phyloP scores from a whole-genome alignment of 208 protist species.

The Trypanosomatidae sp. region DNA sequence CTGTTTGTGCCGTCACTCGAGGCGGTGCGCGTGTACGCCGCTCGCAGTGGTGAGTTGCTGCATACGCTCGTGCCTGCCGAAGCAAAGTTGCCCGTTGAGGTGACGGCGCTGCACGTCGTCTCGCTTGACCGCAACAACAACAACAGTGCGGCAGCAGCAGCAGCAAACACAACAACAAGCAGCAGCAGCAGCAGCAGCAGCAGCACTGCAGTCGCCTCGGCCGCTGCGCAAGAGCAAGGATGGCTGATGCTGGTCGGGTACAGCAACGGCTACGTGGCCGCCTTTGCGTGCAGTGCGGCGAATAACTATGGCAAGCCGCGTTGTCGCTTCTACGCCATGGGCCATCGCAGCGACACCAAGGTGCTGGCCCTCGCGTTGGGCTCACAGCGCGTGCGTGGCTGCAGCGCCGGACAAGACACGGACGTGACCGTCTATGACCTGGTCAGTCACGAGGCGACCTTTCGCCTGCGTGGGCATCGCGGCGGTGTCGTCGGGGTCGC shows the following conservation, averaged over 20 bases:
- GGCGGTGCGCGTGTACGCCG: conserved; percentile 67
- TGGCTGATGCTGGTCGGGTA: conserved; percentile 80
- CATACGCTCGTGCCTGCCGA: conserved; percentile 60
- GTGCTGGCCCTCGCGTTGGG: conserved; percentile 81
- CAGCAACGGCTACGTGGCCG: conserved; percentile 66
- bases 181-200: not conserved
- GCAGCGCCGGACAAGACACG: conserved; percentile 93
- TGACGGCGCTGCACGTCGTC: conserved; percentile 47
- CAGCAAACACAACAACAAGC: not conserved
- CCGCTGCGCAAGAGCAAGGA: conserved; percentile 10
- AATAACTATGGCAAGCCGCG: conserved; percentile 76
- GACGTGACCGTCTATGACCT: conserved; percentile 98
- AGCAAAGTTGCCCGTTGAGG: conserved; percentile 68
- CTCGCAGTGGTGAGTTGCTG: conserved; percentile 56
- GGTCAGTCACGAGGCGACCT: conserved; percentile 45
- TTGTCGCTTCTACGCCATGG: conserved; percentile 73
- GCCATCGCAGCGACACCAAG: conserved; percentile 68
- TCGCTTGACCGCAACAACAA: conserved; percentile 10
- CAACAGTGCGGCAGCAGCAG: not conserved
- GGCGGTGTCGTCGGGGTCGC: conserved; percentile 56
- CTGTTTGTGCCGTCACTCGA: conserved; percentile 78
- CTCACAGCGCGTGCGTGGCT: conserved; percentile 29
- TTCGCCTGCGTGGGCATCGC: conserved; percentile 78
- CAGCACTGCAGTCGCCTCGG: not conserved
- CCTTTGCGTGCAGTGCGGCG: conserved; percentile 46